Evolutionary conservation across 2,329 filamentous ascomycete genomes (phyloP), one percentile per base, ranked within the genome.

Genomic region (Paecilomyces sp.): DNA sequence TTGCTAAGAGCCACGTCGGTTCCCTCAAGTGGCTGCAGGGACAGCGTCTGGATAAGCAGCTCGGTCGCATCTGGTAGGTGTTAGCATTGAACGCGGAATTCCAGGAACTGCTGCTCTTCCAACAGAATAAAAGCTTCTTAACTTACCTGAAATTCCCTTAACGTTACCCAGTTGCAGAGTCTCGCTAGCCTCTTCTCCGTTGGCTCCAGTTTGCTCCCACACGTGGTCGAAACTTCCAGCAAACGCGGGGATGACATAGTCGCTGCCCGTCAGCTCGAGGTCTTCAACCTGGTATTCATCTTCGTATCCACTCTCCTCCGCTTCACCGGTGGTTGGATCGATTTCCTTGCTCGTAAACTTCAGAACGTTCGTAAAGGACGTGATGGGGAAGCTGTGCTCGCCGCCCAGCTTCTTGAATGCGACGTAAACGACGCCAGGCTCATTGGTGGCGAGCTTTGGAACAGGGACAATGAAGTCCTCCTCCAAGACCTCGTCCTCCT

Each of bases 261-360:
- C 94, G 66, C 91, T 92, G 60, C 93, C 94, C 18, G 86, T 84
- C 62, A 99, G 85, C 63, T 97, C 92, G 62, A 97, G 86, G 72
- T 97, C 92, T 63, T 94, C 91, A 61, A 97, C 89, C 78, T 97
- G 91, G 72, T 99, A 99, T 78, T 99, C 94, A 70, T 99, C 94
- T 57, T 97, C 93, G 74, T 97, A 97, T 54, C 94, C 94, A 54
- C 80, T 83, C 15, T 96, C 92, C 75, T 99, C 94, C 0, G 93
- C 90, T 77, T 97, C 92, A 65, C 87, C 86, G n/a, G 91, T 96
- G 28, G 89, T 89, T 5, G 94, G 94, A 69, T 99, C 94, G 65
- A 99, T 94, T 77, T 99, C 94, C 79, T 97, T 97, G 81, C 89
- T 94, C 18, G 92, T 97, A 75, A 99, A 99, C 77, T 94, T 97